Evolutionary conservation across 345 rosid species (phyloP).

Genomic region (Raphanus sativus): DNA sequence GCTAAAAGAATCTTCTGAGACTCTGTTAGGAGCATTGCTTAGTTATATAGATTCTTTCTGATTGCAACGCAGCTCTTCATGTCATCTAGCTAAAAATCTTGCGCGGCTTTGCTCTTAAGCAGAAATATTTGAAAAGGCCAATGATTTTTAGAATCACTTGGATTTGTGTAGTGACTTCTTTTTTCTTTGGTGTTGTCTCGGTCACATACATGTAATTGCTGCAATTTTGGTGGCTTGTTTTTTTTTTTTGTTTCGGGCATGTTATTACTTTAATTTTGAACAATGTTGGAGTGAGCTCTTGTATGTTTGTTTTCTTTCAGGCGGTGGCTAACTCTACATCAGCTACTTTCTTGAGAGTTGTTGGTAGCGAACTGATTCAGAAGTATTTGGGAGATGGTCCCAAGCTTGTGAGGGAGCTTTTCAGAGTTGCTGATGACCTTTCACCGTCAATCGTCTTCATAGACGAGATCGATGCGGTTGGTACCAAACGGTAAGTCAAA

Average conservation of each 20-base stretch:
- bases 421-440: constrained; percentile 93
- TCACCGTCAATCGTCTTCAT: constrained; percentile 96
- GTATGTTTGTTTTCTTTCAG: constrained; percentile 41
- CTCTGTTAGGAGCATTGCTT: neutral
- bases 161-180: neutral
- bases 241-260: neutral
- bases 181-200: neutral
- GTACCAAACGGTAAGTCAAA: constrained; percentile 77
- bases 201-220: neutral
- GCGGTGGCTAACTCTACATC: constrained; percentile 98
- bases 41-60: neutral
- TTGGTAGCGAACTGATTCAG: constrained; percentile 96
- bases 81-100: neutral
- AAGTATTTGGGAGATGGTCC: constrained; percentile 98
- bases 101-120: no score
- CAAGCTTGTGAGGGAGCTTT: constrained; percentile 91
- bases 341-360: constrained; percentile 96
- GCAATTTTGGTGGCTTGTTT: neutral
- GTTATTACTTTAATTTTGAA: neutral
- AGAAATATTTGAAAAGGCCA: neutral
- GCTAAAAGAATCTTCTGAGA: neutral
- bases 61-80: neutral
- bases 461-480: constrained; percentile 97
- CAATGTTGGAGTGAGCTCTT: constrained; percentile 13
- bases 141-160: neutral